These are phyloP conservation scores for Alternaria ventricosa DNA, from an alignment of 2,329 filamentous ascomycete genomes.

Conservation along the genomic window DNA sequence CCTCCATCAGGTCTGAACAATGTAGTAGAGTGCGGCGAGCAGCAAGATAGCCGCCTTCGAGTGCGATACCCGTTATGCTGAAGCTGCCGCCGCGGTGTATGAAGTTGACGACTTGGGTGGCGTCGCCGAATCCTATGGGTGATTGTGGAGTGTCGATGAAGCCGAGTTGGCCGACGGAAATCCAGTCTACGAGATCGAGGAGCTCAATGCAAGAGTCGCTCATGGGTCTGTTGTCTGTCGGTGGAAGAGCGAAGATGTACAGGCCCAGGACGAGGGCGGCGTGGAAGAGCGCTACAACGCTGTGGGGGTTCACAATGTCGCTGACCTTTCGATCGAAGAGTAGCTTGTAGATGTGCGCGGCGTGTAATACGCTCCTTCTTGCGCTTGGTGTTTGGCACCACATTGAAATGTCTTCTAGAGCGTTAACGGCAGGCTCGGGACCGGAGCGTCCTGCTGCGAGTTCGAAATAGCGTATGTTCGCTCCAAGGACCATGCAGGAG, in stretches of 20 bases:
- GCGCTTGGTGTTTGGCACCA: conserved; percentile 61
- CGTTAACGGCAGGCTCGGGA: conserved; percentile 54
- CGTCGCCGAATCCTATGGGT: conserved; percentile 28
- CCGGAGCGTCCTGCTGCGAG: conserved; percentile 59
- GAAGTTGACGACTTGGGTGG: conserved; percentile 50
- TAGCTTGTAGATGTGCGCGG: conserved; percentile 60
- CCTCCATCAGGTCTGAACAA: conserved; percentile 60
- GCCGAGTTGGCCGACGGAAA: conserved; percentile 54
- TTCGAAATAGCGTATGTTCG: conserved; percentile 61
- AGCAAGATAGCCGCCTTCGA: conserved; percentile 59
- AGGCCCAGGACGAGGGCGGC: conserved; percentile 60
- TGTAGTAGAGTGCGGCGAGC: conserved; percentile 60
- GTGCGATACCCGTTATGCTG: conserved; percentile 56
- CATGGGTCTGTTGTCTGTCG: conserved; percentile 36
- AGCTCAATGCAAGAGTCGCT: conserved; percentile 52
- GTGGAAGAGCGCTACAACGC: conserved; percentile 58
- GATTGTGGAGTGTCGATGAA: conserved; percentile 47
- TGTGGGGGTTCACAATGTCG: conserved; percentile 60
- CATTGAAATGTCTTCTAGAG: conserved; percentile 58
- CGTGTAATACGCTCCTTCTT: conserved; percentile 58
- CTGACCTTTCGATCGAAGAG: conserved; percentile 60
- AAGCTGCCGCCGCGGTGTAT: conserved; percentile 58
- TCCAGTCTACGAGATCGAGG: conserved; percentile 60
- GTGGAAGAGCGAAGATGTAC: conserved; percentile 58
- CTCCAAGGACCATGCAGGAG: conserved; percentile 59